A percentile compares a stretch with the other conserved stretches of the same genome.
These are phyloP conservation scores for Macrocybe gigantea DNA, from an alignment of 768 basidiomycete species.

Conservation along the genomic window DNA sequence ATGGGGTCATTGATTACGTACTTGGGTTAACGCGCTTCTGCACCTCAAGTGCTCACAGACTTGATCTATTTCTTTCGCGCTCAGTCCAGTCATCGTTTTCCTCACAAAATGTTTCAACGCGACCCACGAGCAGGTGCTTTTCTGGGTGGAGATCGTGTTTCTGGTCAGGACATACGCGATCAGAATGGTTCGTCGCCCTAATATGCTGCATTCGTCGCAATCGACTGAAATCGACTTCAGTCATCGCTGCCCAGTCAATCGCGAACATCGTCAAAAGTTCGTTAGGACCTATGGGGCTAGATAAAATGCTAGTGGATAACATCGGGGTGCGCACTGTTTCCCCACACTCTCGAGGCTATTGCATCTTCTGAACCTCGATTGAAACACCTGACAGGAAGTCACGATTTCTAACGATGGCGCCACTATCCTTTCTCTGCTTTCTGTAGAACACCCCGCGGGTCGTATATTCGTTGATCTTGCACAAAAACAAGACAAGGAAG, in stretches of 20 bases:
- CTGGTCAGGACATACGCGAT: constrained; percentile 93
- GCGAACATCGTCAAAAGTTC: constrained; percentile 98
- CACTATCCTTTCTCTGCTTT: constrained; percentile 91
- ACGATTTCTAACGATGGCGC: constrained; percentile 99
- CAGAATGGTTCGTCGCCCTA: constrained; percentile 71
- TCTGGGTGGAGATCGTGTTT: constrained; percentile 88
- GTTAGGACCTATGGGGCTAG: constrained; percentile 88
- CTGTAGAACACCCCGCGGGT: constrained; percentile 96
- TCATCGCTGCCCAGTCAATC: constrained; percentile 92
- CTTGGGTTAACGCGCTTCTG: too few relatives aligned
- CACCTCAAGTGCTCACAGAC: too few relatives aligned
- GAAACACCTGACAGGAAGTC: constrained; percentile 63
- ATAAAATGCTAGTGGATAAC: constrained; percentile 98
- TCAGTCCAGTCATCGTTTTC: too few relatives aligned
- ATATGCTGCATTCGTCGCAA: not conserved
- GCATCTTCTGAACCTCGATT: not conserved
- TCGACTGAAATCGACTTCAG: constrained; percentile 34
- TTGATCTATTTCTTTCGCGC: too few relatives aligned
- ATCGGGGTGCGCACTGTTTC: constrained; percentile 70
- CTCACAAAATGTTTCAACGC: constrained; percentile 69
- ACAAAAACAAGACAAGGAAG: constrained; percentile 99
- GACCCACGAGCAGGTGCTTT: constrained; percentile 91
- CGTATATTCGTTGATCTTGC: constrained; percentile 97
- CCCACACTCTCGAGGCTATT: constrained; percentile 1
- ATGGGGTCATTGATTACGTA: too few relatives aligned